Conservation (phyloP, 2,329 filamentous ascomycete genomes). For the Aspergillus japonicus region DNA sequence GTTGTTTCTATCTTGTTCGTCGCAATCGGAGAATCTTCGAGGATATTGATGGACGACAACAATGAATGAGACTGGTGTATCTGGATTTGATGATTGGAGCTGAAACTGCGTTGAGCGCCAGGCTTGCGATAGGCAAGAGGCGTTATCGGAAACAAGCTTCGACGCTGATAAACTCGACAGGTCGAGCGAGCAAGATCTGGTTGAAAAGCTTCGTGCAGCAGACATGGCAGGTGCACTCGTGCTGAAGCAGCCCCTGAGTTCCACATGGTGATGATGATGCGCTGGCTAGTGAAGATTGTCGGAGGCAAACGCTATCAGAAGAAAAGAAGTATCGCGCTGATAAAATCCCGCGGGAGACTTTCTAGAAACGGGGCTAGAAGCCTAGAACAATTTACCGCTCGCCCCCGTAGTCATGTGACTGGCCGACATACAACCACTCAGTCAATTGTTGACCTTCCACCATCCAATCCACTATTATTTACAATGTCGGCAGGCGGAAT, state of each 20-base stretch:
- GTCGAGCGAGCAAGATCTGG: constrained; percentile 21
- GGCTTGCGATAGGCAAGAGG: constrained; percentile 6
- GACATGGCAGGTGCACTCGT: constrained; percentile 19
- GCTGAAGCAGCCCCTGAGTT: neutral
- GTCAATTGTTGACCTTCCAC: too few species aligned
- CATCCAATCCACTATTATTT: neutral
- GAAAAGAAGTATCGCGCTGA: neutral
- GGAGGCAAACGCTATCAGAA: neutral
- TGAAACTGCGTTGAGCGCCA: constrained; percentile 8
- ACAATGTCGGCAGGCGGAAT: neutral
- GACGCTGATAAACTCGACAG: constrained; percentile 8
- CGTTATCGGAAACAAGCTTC: constrained; percentile 3
- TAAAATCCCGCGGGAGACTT: neutral
- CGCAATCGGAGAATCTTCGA: neutral
- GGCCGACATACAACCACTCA: neutral
- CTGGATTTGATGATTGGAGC: constrained; percentile 1
- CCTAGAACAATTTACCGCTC: neutral
- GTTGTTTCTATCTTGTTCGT: too few species aligned
- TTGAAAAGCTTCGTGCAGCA: constrained; percentile 26
- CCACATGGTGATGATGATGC: neutral
- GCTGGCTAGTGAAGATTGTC: neutral
- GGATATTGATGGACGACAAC: neutral
- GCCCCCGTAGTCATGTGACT: neutral
- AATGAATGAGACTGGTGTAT: neutral
- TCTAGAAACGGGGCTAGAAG: neutral